Evolutionary conservation across 2,329 filamentous ascomycete species (phyloP).

Genomic region (Lachnellula subtilissima): DNA sequence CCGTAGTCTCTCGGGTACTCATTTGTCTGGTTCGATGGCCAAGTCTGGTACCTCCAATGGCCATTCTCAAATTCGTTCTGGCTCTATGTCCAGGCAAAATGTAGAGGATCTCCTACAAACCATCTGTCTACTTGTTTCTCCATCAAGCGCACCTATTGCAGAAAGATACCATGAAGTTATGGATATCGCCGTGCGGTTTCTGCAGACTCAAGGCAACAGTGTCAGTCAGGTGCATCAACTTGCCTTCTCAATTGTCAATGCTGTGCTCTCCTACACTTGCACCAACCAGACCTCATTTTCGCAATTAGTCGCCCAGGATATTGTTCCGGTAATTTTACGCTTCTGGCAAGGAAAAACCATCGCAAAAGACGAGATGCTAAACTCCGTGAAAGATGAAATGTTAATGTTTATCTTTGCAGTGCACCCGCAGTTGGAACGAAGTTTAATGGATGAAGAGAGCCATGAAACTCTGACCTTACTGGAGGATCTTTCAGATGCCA

Average conservation of each 20-base stretch:
- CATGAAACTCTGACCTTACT: conserved; percentile 40
- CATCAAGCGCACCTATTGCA: conserved; percentile 63
- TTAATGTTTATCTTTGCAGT: conserved; percentile 66
- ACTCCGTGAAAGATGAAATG: conserved; percentile 69
- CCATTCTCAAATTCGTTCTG: conserved; percentile 26
- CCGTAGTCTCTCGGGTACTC: conserved; percentile 16
- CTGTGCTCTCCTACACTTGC: conserved; percentile 58
- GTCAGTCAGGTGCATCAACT: conserved; percentile 63
- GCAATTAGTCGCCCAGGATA: conserved; percentile 48
- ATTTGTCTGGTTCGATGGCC: conserved; percentile 18
- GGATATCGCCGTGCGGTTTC: conserved; percentile 51
- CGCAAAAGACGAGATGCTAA: conserved; percentile 50
- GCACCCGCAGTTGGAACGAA: conserved; percentile 56
- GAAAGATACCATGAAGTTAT: conserved; percentile 53
- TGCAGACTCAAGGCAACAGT: conserved; percentile 54
- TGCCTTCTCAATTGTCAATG: conserved; percentile 72
- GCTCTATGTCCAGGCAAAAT: conserved; percentile 31
- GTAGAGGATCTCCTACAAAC: conserved; percentile 58
- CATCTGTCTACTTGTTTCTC: conserved; percentile 57
- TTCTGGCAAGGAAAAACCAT: conserved; percentile 73
- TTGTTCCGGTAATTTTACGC: conserved; percentile 67
- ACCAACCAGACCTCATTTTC: conserved; percentile 65
- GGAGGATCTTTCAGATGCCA: conserved; percentile 60
- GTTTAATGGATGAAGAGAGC: conserved; percentile 40
- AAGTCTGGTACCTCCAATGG: conserved; percentile 24